A percentile compares a stretch with the other conserved stretches of the same genome.
Conservation (phyloP, 176 grass and related monocot genomes). For the Lolium rigidum region DNA sequence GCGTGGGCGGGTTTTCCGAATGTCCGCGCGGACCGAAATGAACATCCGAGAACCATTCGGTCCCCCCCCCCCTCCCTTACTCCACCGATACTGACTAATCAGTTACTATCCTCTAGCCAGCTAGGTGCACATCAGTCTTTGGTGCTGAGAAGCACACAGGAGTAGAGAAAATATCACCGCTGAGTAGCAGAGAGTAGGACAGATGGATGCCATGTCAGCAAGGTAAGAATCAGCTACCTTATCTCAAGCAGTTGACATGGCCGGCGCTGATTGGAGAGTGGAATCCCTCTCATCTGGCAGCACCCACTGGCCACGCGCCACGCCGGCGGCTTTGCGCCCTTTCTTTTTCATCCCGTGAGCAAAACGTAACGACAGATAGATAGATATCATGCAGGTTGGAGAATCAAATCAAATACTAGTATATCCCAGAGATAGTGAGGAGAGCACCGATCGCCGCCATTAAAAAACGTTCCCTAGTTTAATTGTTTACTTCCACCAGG, state of each 20-base stretch:
- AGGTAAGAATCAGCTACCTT: conserved; percentile 30
- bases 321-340: background rate
- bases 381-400: background rate
- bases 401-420: conserved; percentile 23
- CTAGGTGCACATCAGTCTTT: too few relatives aligned
- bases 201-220: conserved; percentile 13
- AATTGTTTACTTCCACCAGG: background rate
- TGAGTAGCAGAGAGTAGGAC: background rate
- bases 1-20: too few relatives aligned
- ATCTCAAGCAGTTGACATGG: conserved; percentile 40
- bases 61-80: too few relatives aligned
- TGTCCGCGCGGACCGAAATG: too few relatives aligned
- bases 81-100: too few relatives aligned
- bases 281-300: conserved; percentile 42
- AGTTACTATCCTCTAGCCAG: too few relatives aligned
- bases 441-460: background rate
- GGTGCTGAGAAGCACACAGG: too few relatives aligned
- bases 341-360: too few relatives aligned
- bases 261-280: background rate
- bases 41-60: too few relatives aligned
- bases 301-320: conserved; percentile 20
- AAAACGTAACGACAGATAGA: background rate
- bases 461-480: background rate
- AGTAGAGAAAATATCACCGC: too few relatives aligned
- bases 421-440: background rate